Percentiles rank a stretch among this genome's conserved stretches.
phyloP scores from a whole-genome alignment of 2,329 filamentous ascomycete genomes.

The Pseudonectria foliicola region DNA sequence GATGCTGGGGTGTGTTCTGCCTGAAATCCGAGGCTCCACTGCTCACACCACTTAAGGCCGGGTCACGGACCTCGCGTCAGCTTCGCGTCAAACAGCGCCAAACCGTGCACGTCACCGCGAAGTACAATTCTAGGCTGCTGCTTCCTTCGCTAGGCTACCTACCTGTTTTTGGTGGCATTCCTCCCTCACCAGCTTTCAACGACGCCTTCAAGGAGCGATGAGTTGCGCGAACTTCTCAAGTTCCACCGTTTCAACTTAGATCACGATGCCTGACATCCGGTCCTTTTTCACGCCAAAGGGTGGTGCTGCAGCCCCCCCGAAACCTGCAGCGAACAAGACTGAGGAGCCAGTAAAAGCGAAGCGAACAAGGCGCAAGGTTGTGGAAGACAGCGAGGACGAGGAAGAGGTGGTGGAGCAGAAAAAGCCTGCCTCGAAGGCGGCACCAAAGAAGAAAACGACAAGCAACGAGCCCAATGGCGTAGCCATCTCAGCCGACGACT shows the following conservation, averaged over 20 bases:
- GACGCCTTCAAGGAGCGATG: conserved; percentile 16
- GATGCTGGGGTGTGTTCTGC: conserved; percentile 8
- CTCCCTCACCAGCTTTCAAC: conserved; percentile 14
- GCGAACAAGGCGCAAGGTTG: conserved; percentile 56
- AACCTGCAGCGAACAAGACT: conserved; percentile 39
- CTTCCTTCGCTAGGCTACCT: conserved; percentile 16
- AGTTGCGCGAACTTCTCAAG: conserved; percentile 1
- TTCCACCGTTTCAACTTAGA: conserved; percentile 4
- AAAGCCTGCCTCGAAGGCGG: conserved; percentile 45
- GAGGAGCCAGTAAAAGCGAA: conserved; percentile 38
- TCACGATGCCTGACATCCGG: conserved; percentile 78
- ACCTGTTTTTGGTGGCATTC: conserved; percentile 10
- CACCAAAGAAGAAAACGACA: conserved; percentile 48
- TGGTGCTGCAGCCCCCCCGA: conserved; percentile 42
- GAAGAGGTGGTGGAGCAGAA: conserved; percentile 47
- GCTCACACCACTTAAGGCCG: conserved; percentile 23
- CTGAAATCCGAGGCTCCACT: conserved; percentile 15
- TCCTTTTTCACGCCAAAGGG: conserved; percentile 82
- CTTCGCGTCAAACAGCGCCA: conserved; percentile 32
- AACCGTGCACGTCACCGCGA: conserved; percentile 27
- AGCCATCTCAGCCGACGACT: conserved; percentile 49
- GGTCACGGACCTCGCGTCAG: conserved; percentile 39
- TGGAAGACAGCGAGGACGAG: conserved; percentile 78
- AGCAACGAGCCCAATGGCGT: conserved; percentile 39
- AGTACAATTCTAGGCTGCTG: conserved; percentile 21